Conservation (phyloP, 805 yeast species). For the Zygosaccharomyces bailii region DNA sequence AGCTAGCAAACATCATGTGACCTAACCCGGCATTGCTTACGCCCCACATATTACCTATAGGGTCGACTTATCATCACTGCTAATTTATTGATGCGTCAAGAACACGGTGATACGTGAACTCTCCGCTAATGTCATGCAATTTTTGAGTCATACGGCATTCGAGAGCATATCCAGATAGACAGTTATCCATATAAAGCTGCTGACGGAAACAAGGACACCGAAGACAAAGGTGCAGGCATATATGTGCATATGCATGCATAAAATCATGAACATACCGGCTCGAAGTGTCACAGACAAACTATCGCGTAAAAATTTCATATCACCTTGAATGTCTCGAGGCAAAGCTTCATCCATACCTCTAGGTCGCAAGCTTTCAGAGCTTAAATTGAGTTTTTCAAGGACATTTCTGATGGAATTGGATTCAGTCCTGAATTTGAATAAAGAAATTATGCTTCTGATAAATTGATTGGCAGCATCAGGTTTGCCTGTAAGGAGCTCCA, state of each 20-base stretch:
- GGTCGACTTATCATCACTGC: no score
- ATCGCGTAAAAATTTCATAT: conserved; percentile 14
- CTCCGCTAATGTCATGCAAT: no score
- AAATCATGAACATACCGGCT: conserved; percentile 14
- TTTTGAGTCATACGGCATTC: not conserved
- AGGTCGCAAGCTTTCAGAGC: not conserved
- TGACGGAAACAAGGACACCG: conserved; percentile 13
- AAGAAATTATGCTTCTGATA: not conserved
- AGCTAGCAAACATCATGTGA: no score
- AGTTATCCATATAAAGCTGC: conserved; percentile 14
- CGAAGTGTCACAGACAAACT: conserved; percentile 9
- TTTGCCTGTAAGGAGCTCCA: not conserved
- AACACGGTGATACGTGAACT: no score
- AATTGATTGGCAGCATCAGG: not conserved
- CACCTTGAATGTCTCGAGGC: conserved; percentile 6
- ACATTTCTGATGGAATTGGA: not conserved
- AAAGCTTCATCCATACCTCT: not conserved
- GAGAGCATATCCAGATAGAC: conserved; percentile 13
- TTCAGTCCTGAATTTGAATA: not conserved
- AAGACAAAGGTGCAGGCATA: conserved; percentile 14
- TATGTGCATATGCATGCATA: conserved; percentile 11
- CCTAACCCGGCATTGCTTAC: no score
- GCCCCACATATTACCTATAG: no score
- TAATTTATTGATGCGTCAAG: no score
- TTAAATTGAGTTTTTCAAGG: no score